Percentiles rank a stretch among this genome's conserved stretches.
phyloP scores from a whole-genome alignment of 306 rosid genomes.

The Hippophae gyantsensis region DNA sequence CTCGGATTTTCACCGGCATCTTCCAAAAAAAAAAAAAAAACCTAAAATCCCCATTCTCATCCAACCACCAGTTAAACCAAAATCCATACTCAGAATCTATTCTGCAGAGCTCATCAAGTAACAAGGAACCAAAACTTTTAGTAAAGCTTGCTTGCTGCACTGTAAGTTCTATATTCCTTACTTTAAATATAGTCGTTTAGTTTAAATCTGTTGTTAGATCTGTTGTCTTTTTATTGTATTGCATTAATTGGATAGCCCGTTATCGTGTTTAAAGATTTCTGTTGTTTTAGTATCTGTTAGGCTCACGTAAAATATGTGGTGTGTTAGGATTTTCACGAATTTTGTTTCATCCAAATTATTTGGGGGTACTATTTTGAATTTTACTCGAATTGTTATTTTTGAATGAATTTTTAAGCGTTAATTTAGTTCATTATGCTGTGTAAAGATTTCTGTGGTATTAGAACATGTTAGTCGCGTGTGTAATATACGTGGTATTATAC shows the following conservation, averaged over 20 bases:
- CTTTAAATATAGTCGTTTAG: background rate
- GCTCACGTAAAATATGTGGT: too few species aligned
- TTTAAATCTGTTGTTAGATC: slow-evolving; percentile 14
- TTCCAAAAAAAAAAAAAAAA: background rate
- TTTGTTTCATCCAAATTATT: too few species aligned
- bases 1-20: too few species aligned
- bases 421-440: too few species aligned
- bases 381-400: too few species aligned
- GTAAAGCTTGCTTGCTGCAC: background rate
- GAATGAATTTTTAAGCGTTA: too few species aligned
- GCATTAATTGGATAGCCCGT: background rate
- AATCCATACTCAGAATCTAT: background rate
- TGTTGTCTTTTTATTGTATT: background rate
- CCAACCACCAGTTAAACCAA: background rate
- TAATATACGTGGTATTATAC: too few species aligned
- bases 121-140: background rate
- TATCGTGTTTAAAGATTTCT: background rate
- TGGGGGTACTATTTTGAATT: too few species aligned
- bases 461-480: too few species aligned
- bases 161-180: slow-evolving; percentile 11
- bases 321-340: too few species aligned
- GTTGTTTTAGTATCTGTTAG: too few species aligned
- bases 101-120: slow-evolving; percentile 1
- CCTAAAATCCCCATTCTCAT: slow-evolving; percentile 11
- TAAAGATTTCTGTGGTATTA: too few species aligned